A percentile compares a stretch with the other conserved stretches of the same genome.
Conservation (phyloP, 2,329 filamentous ascomycete genomes). For the Trichophyton verrucosum region DNA sequence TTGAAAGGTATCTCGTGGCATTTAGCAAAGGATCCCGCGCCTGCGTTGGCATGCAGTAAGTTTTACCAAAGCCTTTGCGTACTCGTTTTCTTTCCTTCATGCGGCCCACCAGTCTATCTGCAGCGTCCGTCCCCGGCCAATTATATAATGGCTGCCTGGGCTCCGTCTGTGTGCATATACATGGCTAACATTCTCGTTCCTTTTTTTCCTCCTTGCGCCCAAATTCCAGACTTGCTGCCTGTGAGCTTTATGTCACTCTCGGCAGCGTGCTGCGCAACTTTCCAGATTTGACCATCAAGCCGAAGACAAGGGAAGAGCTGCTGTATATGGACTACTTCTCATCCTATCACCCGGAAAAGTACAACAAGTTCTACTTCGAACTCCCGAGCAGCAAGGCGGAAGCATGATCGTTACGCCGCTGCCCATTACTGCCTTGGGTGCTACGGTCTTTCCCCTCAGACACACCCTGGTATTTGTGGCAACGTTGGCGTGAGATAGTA, state of each 20-base stretch:
- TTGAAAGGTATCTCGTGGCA: slow-evolving; percentile 20
- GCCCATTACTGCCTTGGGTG: background rate
- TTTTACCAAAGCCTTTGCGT: background rate
- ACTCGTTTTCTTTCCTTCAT: background rate
- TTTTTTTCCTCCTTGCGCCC: background rate
- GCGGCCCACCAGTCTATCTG: background rate
- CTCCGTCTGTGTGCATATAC: background rate
- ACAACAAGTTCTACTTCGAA: slow-evolving; percentile 4
- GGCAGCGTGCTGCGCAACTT: slow-evolving; percentile 10
- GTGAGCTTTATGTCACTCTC: slow-evolving; percentile 11
- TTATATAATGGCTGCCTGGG: background rate
- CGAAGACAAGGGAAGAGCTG: background rate
- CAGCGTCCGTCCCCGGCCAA: background rate
- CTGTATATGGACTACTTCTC: slow-evolving; percentile 5
- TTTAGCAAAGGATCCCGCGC: slow-evolving; percentile 16
- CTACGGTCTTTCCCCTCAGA: background rate
- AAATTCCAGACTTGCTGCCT: slow-evolving; percentile 12
- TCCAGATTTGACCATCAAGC: slow-evolving; percentile 3
- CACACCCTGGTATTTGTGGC: background rate
- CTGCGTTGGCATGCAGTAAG: slow-evolving; percentile 18
- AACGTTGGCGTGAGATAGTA: background rate
- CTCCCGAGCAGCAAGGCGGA: background rate
- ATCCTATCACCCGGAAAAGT: slow-evolving; percentile 3
- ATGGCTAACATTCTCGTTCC: background rate
- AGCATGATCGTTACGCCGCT: background rate